Evolutionary conservation across 495 filamentous ascomycete genomes (phyloP).

Genomic region (Pseudotulostoma volvatum): DNA sequence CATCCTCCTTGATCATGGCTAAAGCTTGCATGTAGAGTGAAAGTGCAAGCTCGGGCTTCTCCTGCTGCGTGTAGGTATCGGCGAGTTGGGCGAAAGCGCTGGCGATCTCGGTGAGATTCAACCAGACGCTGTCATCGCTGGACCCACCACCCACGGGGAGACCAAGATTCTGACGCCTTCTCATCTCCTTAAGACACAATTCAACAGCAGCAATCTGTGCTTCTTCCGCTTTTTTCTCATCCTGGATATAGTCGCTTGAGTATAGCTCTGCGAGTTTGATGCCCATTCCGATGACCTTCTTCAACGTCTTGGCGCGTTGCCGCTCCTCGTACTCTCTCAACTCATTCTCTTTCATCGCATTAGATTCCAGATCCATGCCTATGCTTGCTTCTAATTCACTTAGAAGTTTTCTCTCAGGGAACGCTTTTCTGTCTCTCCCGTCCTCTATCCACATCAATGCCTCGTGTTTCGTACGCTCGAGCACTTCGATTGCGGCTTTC

Average conservation of each 20-base stretch:
- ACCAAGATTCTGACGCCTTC: conserved; percentile 46
- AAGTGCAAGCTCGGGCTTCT: conserved; percentile 59
- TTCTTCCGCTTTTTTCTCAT: conserved; percentile 49
- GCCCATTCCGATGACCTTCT: conserved; percentile 53
- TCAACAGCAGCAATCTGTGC: conserved; percentile 70
- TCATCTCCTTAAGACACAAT: conserved; percentile 55
- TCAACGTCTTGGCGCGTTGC: conserved; percentile 52
- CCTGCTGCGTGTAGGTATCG: conserved; percentile 48
- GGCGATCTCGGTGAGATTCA: conserved; percentile 55
- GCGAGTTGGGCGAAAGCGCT: conserved; percentile 55
- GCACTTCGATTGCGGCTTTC: conserved; percentile 48
- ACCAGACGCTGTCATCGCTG: conserved; percentile 53
- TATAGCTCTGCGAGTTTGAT: conserved; percentile 77
- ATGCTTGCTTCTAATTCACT: conserved; percentile 12
- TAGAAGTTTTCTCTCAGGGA: conserved; percentile 14
- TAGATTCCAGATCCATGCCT: conserved; percentile 7
- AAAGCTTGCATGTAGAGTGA: conserved; percentile 83
- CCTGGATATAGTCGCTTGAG: conserved; percentile 28
- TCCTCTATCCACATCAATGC: conserved; percentile 36
- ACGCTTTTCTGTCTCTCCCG: conserved; percentile 26
- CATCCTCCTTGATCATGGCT: conserved; percentile 29
- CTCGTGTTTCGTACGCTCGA: conserved; percentile 44
- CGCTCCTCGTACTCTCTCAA: conserved; percentile 32
- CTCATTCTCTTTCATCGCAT: conserved; percentile 12
- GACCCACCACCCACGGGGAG: conserved; percentile 22